Conservation (phyloP, 2,329 filamentous ascomycete species). For the Nemania abortiva region DNA sequence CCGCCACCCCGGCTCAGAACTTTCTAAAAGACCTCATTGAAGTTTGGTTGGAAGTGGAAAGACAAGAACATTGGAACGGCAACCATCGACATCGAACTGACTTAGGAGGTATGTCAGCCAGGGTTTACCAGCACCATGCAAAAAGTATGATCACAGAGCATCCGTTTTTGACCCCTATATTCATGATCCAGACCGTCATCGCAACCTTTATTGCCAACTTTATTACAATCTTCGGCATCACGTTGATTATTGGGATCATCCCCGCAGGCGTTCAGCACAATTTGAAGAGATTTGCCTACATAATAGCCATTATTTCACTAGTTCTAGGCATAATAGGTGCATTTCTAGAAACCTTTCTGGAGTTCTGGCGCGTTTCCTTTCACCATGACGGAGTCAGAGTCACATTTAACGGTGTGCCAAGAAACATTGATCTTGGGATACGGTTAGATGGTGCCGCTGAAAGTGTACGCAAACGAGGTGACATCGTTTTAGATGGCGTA, state of each 20-base stretch:
- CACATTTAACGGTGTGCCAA: background rate
- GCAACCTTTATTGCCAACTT: background rate
- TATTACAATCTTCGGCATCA: background rate
- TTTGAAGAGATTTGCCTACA: background rate
- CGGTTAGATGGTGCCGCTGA: background rate
- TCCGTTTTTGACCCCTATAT: background rate
- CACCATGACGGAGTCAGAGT: background rate
- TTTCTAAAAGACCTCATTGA: background rate
- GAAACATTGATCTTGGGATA: background rate
- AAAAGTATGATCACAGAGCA: background rate
- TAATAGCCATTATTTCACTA: background rate
- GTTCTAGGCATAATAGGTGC: background rate
- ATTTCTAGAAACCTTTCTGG: background rate
- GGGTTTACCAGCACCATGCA: background rate
- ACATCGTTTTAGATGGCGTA: background rate
- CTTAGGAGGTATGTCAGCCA: background rate
- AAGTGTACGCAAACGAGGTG: background rate
- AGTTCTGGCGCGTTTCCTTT: background rate
- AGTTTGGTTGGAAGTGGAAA: background rate
- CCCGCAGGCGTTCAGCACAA: background rate
- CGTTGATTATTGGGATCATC: background rate
- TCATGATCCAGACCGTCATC: background rate
- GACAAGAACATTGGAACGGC: background rate
- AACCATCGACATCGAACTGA: background rate
- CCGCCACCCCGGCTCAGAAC: background rate